Evolutionary conservation across 768 basidiomycete species (phyloP).

Genomic region (Collybia sp.): DNA sequence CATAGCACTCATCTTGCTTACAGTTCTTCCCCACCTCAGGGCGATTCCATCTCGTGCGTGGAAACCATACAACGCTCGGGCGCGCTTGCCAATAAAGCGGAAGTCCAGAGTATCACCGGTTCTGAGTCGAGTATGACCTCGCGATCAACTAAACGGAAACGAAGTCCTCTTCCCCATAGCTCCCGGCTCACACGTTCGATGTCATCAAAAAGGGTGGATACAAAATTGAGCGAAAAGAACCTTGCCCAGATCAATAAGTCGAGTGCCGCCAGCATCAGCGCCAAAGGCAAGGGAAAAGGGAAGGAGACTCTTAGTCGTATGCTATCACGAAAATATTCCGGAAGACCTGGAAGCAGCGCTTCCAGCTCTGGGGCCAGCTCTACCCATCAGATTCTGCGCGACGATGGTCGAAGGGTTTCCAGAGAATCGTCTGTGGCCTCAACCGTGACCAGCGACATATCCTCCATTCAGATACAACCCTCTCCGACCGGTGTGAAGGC

Average conservation of each 20-base stretch:
- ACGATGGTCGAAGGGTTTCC: constrained; percentile 26
- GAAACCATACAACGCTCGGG: constrained; percentile 4
- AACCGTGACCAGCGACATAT: constrained; percentile 23
- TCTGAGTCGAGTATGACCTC: not conserved
- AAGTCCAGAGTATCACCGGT: too few relatives aligned
- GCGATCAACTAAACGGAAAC: constrained; percentile 15
- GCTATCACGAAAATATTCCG: constrained; percentile 9
- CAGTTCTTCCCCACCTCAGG: too few relatives aligned
- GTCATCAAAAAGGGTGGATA: constrained; percentile 7
- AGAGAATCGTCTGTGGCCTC: constrained; percentile 48
- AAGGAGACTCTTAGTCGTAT: constrained; percentile 16
- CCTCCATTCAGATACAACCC: constrained; percentile 13
- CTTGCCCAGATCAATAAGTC: not conserved
- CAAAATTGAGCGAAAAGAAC: constrained; percentile 1
- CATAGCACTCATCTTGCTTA: too few relatives aligned
- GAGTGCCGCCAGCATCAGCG: constrained; percentile 7
- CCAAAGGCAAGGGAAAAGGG: constrained; percentile 29
- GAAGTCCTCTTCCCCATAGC: constrained; percentile 7
- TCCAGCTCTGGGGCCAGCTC: constrained; percentile 35
- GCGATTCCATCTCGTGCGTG: too few relatives aligned
- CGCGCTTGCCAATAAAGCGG: constrained; percentile 8
- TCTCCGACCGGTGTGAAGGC: constrained; percentile 27
- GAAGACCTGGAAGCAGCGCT: constrained; percentile 16
- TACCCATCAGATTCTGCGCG: constrained; percentile 27
- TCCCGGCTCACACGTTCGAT: constrained; percentile 1